Evolutionary conservation across 805 yeast species (phyloP), one percentile per base, ranked within the genome.

Genomic region (Groenewaldozyma tartarivorans): DNA sequence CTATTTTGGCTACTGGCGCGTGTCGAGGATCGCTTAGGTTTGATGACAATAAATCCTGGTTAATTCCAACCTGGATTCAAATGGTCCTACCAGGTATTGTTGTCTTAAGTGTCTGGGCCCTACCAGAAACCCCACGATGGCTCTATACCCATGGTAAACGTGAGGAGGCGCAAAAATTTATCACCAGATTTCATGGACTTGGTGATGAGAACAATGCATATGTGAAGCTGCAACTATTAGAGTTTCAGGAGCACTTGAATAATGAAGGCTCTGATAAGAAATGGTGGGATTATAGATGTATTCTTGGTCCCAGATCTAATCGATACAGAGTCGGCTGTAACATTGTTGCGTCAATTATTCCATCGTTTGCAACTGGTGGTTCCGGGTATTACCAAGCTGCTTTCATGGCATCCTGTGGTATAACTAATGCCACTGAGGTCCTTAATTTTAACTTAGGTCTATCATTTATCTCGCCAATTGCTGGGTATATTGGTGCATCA

Each of bases 31-130:
- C 38, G 7, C 15, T 18, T 13, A 19, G 33, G 21, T 36, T 19
- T 17, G 18, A 21, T 7, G 16, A 19, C 20, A 33, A 36, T 19
- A 26, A 35, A 17, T 20, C 41, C 3, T 42, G 45, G 45, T 20
- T 68, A 37, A 48, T 69, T 38, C 74, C 74, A 31, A 74, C 74
- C 5, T 44, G 58, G 30, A 13, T 43, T 13, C 47, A 43, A 21
- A n/a, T 36, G 15, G 19, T 40, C 9, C 40, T 40, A 41, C 39
- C 47, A 3, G n/a, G 20, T 11, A 39, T 69, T 33, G 60, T 74
- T 47, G 61, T 63, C 21, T 36, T 52, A 19, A 68, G 71, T 40
- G 60, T 66, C 30, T 42, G 61, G 33, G 38, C 44, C 26, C 16
- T 47, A 19, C 53, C 53, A n/a, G 52, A 49, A 37, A 40, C 49